Base-by-base conservation (phyloP, 2,329 filamentous ascomycete species). In the Sclerotiophoma versabilis region DNA sequence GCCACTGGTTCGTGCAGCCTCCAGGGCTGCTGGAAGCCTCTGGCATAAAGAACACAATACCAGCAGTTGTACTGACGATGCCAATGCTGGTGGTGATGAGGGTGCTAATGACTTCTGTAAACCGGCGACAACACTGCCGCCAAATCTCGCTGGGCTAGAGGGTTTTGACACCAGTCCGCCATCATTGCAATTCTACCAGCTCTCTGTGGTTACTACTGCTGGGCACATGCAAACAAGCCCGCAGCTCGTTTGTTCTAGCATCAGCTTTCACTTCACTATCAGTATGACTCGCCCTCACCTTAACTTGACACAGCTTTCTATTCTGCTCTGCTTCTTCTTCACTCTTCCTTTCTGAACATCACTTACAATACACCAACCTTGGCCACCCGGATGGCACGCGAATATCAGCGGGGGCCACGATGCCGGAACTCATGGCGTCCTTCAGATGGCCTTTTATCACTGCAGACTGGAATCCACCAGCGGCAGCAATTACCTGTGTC, bases 371-470 rank as follows among this genome's bases (percentile, higher is more conserved):
- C n/a, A 37, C 10, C 17, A 20, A 2, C 6, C 8, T 7, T 10
- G n/a, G 5, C 15, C 14, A 15, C 32, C 19, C 32, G 19, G 19
- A 49, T 54, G 45, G 23, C 41, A 25, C 11, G 34, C 26, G 33
- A 22, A 20, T 10, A 25, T 15, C 20, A 26, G 22, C 17, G 19
- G 29, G 45, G 15, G 11, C 39, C 19, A 15, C 45, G 45, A 10
- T 46, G 39, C 23, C 19, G 25, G 7, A 49, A 54, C 23, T 49
- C 51, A 23, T 54, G 44, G 51, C 38, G 51, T 12, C 44, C 51
- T 44, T 49, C 38, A 32, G 51, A 54, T n/a, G 51, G 44, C 1
- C 44, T 17, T 19, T 22, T 20, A n/a, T 10, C 26, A 10, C 10
- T 15, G 19, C 22, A 29, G 26, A 14, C 11, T 17, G 17, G 15